Conservation (phyloP, 176 grass and related monocot species). For the Chrysopogon serrulatus region DNA sequence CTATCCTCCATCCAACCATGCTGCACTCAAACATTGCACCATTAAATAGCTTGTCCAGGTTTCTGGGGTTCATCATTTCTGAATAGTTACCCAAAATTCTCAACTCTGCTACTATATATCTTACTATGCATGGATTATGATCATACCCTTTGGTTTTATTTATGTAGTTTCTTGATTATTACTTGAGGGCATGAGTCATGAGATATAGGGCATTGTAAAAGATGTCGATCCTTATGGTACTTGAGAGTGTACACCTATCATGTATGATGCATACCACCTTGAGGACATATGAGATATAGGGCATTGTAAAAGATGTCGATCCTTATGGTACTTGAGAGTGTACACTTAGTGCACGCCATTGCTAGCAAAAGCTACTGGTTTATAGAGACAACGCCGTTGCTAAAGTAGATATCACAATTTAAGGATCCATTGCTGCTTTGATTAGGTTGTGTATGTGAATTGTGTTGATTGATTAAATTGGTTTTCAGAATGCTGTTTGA, state of each 20-base stretch:
- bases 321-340: background rate
- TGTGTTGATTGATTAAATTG: background rate
- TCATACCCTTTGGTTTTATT: background rate
- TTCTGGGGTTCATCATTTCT: background rate
- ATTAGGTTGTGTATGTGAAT: background rate
- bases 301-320: background rate
- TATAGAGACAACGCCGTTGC: background rate
- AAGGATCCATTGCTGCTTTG: background rate
- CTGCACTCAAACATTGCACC: background rate
- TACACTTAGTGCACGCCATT: background rate
- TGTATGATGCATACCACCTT: too few relatives aligned
- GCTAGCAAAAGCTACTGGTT: background rate
- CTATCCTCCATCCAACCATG: background rate
- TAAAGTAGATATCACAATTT: background rate
- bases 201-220: background rate
- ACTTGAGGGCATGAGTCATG: background rate
- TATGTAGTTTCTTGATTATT: background rate
- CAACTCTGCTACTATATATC: background rate
- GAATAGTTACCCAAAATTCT: background rate
- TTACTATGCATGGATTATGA: background rate
- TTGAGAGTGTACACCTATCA: background rate
- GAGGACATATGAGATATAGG: background rate
- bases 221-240: background rate
- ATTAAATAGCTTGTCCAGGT: background rate
- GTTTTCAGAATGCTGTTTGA: background rate